Evolutionary conservation across 305 asterid genomes (phyloP).

Genomic region (Nicotiana rustica): DNA sequence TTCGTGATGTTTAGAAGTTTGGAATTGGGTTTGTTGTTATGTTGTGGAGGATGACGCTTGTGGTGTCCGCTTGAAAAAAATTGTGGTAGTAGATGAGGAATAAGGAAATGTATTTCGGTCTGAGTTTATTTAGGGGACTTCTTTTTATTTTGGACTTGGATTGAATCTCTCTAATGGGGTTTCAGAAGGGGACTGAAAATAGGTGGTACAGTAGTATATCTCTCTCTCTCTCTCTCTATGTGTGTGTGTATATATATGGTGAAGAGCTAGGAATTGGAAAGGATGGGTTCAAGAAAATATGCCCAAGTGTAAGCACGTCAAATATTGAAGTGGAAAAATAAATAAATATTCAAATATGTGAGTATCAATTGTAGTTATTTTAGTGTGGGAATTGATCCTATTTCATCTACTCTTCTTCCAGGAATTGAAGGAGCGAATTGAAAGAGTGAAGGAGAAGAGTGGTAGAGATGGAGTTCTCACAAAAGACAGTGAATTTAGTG

Average conservation of each 20-base stretch:
- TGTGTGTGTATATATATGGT: neutral
- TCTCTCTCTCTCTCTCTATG: neutral
- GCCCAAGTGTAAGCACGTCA: neutral
- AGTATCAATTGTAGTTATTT: neutral
- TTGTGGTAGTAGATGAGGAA: neutral
- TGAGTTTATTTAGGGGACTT: constrained; percentile 9
- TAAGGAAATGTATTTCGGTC: neutral
- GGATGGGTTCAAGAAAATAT: neutral
- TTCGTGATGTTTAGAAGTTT: neutral
- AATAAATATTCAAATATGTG: constrained; percentile 5
- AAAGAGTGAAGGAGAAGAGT: constrained; percentile 65
- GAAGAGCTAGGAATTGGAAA: constrained; percentile 16
- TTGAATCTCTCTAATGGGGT: neutral
- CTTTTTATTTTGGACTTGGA: constrained; percentile 1
- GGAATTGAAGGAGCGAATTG: constrained; percentile 88
- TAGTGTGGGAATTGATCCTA: neutral
- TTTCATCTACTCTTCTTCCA: constrained; percentile 38
- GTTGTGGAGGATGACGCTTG: neutral
- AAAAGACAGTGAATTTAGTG: constrained; percentile 72
- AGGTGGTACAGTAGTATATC: too few species aligned
- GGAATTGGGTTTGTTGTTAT: neutral
- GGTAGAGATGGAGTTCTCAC: constrained; percentile 48
- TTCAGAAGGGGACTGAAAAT: constrained; percentile 1
- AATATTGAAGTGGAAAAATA: neutral
- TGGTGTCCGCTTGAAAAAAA: neutral